phyloP scores from a whole-genome alignment of 2,329 filamentous ascomycete genomes.

The Fusarium chaquense region DNA sequence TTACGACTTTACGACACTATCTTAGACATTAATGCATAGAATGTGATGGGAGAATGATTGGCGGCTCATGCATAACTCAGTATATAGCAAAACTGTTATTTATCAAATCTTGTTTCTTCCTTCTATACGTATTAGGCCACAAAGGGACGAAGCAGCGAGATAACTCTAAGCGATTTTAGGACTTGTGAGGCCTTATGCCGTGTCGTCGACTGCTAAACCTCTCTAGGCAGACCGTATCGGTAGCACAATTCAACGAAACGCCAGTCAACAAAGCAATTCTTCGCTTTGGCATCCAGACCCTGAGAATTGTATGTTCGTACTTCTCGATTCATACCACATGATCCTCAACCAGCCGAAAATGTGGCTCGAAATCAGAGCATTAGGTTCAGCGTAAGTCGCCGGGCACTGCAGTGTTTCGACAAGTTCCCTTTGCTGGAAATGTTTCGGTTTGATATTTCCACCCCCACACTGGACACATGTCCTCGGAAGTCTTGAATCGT shows the following conservation, averaged over 20 bases:
- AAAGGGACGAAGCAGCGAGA: neutral
- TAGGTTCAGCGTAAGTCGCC: neutral
- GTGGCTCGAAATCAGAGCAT: neutral
- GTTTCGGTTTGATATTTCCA: neutral
- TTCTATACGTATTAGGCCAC: too few species aligned
- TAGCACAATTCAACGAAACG: neutral
- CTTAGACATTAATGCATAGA: constrained; percentile 24
- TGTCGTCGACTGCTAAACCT: neutral
- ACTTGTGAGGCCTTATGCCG: neutral
- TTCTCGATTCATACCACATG: neutral
- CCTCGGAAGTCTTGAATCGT: neutral
- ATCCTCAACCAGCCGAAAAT: neutral
- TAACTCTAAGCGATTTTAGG: too few species aligned
- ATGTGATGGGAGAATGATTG: neutral
- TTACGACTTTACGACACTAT: constrained; percentile 35
- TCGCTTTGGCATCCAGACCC: neutral
- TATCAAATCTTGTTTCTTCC: neutral
- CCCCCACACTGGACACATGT: neutral
- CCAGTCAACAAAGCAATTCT: neutral
- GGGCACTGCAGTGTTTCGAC: neutral
- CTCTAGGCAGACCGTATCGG: neutral
- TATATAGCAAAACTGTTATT: neutral
- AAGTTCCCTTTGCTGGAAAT: neutral
- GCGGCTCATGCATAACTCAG: neutral
- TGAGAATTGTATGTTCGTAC: neutral